Conservation (phyloP, 1,284 basidiomycete species). For the Ustilago tritici region DNA sequence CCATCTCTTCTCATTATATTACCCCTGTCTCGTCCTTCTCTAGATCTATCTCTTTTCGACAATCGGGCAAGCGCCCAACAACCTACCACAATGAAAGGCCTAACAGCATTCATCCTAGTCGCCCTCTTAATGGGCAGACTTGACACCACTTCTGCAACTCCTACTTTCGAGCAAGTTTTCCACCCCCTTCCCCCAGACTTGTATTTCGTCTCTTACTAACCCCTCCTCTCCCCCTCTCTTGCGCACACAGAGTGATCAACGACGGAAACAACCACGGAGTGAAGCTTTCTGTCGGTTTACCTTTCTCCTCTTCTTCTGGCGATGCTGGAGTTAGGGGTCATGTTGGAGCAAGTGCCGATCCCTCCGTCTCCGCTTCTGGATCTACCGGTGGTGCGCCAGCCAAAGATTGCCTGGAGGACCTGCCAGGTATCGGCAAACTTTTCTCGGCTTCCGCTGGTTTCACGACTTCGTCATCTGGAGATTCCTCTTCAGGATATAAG, state of each 20-base stretch:
- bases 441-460: not conserved
- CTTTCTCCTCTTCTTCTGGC: not conserved
- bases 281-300: not conserved
- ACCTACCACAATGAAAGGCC: conserved; percentile 14
- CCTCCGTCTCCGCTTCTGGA: not conserved
- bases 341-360: not conserved
- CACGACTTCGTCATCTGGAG: not conserved
- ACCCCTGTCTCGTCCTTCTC: not conserved
- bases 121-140: conserved; percentile 17
- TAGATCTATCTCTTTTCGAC: not conserved
- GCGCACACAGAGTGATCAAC: not conserved
- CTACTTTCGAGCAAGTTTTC: conserved; percentile 23
- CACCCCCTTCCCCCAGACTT: not conserved
- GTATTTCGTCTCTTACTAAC: not conserved
- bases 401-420: conserved; percentile 12
- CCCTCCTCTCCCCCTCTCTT: not conserved
- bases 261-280: not conserved
- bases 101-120: conserved; percentile 12
- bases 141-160: conserved; percentile 13
- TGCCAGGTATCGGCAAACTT: not conserved
- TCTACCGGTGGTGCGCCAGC: conserved; percentile 8
- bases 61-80: not conserved
- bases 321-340: not conserved
- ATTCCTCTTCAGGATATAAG: no score
- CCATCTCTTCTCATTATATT: not conserved